A percentile compares a stretch with the other conserved stretches of the same genome.
phyloP scores from a whole-genome alignment of 768 basidiomycete species.

The Boletus reticulatus region DNA sequence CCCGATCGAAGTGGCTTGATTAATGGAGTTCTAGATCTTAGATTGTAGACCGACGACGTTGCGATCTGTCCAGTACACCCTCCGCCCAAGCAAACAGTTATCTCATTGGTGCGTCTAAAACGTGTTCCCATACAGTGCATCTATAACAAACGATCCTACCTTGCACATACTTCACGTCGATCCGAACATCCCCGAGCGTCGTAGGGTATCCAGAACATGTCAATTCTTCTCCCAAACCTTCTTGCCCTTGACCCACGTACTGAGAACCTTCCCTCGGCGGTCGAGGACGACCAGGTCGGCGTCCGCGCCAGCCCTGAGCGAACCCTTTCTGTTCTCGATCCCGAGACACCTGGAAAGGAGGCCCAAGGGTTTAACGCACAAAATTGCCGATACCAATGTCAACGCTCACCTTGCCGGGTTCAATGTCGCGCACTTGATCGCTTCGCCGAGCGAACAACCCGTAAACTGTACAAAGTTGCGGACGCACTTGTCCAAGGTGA shows the following conservation, averaged over 20 bases:
- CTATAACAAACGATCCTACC: not conserved
- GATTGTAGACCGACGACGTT: no score
- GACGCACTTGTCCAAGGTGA: conserved; percentile 82
- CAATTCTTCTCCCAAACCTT: conserved; percentile 57
- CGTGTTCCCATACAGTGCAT: not conserved
- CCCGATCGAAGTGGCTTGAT: no score
- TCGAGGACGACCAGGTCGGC: conserved; percentile 83
- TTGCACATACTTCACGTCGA: not conserved
- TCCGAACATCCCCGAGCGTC: not conserved
- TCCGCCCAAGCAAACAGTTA: not conserved
- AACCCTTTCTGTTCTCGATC: conserved; percentile 78
- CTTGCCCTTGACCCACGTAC: conserved; percentile 77
- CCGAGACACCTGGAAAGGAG: conserved; percentile 61
- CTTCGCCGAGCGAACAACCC: conserved; percentile 77
- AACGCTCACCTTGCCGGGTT: conserved; percentile 72
- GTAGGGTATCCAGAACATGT: not conserved
- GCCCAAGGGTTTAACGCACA: not conserved
- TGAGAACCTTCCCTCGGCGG: conserved; percentile 58
- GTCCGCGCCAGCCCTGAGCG: conserved; percentile 76
- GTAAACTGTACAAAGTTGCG: conserved; percentile 85
- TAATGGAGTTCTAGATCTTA: no score
- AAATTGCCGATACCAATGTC: not conserved
- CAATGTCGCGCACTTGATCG: conserved; percentile 82
- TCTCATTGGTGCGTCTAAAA: not conserved
- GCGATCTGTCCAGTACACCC: no score